These are phyloP conservation scores for Trametes coccinea DNA, from an alignment of 768 basidiomycete genomes.

Conservation along the genomic window DNA sequence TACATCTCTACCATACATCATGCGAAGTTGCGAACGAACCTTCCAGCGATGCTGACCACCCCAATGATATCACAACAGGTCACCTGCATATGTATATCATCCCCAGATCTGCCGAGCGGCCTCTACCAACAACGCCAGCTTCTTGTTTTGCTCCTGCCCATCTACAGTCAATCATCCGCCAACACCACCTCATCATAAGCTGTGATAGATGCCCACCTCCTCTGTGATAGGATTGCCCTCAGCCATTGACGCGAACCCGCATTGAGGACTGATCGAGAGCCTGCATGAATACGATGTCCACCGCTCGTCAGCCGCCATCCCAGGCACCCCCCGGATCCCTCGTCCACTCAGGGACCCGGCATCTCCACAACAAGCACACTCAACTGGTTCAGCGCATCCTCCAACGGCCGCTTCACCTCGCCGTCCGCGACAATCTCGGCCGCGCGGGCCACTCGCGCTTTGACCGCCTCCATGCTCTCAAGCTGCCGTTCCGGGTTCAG, in stretches of 20 bases:
- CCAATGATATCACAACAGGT: slow-evolving; percentile 3
- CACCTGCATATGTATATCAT: slow-evolving; percentile 9
- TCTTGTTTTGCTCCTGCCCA: slow-evolving; percentile 37
- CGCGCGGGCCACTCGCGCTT: slow-evolving; percentile 42
- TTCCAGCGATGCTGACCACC: not conserved
- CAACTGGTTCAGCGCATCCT: slow-evolving; percentile 42
- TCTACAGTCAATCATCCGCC: not conserved
- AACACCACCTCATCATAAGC: not conserved
- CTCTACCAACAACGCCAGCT: slow-evolving; percentile 39
- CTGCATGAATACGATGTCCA: slow-evolving; percentile 22
- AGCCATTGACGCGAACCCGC: slow-evolving; percentile 49
- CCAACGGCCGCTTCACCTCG: slow-evolving; percentile 34
- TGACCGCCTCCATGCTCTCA: slow-evolving; percentile 42
- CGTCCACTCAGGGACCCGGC: not conserved
- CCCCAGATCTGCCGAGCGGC: slow-evolving; percentile 38
- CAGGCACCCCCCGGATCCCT: not conserved
- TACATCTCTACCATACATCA: not conserved
- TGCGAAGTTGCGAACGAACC: not conserved
- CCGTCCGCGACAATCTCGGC: slow-evolving; percentile 41
- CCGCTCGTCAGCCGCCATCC: not conserved
- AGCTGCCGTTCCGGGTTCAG: slow-evolving; percentile 28
- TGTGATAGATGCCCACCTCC: slow-evolving; percentile 22
- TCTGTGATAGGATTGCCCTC: slow-evolving; percentile 44
- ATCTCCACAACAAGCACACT: not conserved
- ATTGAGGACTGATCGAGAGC: slow-evolving; percentile 48